Evolutionary conservation across 1,139 yeast genomes (phyloP).

Genomic region (Pichia inconspicua): DNA sequence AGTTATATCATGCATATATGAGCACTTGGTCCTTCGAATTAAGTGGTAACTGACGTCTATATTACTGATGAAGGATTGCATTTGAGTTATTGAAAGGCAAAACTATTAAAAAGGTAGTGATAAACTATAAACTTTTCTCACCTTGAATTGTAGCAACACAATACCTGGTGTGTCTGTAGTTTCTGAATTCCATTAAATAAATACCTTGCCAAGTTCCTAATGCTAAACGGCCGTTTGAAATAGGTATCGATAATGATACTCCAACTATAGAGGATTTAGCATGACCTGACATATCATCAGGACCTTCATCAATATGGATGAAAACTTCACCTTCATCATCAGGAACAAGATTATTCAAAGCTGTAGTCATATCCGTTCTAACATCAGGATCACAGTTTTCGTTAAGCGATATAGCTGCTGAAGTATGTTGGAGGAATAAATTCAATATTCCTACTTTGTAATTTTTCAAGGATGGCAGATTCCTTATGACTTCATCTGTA

Average conservation of each 20-base stretch:
- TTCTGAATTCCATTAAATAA: constrained; percentile 66
- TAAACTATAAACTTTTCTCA: constrained; percentile 15
- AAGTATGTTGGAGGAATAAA: constrained; percentile 68
- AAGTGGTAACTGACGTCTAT: no score
- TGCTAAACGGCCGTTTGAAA: constrained; percentile 56
- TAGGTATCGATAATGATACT: constrained; percentile 58
- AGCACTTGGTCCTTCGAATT: no score
- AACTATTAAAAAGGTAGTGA: background rate
- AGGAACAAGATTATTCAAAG: constrained; percentile 61
- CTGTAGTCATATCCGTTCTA: constrained; percentile 55
- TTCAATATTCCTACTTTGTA: constrained; percentile 59
- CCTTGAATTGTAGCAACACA: constrained; percentile 74
- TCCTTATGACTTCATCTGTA: constrained; percentile 52
- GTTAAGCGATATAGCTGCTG: constrained; percentile 67
- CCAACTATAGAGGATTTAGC: constrained; percentile 61
- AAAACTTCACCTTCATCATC: constrained; percentile 58
- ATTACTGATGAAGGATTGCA: no score
- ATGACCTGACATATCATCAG: constrained; percentile 82
- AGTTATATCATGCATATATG: no score
- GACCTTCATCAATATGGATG: constrained; percentile 63
- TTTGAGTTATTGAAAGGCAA: no score
- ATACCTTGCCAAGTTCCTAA: constrained; percentile 85
- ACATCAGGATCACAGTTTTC: constrained; percentile 81
- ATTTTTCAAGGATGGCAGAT: constrained; percentile 52
- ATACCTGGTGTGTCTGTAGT: constrained; percentile 52